These are phyloP conservation scores for Paramecium primaurelia DNA, from an alignment of 73 alveolate genomes.

Conservation along the genomic window DNA sequence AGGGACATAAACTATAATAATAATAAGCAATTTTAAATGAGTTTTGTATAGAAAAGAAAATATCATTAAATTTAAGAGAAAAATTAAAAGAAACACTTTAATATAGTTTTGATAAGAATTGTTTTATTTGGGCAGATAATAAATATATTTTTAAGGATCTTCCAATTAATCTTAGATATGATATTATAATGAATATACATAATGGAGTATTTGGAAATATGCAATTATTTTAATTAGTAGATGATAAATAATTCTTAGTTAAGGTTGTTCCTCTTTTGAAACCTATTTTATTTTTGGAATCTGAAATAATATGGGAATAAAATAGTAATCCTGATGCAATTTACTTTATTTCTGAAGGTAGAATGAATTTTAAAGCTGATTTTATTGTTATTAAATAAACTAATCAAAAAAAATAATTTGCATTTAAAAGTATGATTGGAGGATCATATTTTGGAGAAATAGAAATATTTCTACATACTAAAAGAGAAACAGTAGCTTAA, in stretches of 20 bases:
- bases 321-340: conserved; percentile 76
- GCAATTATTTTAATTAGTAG: conserved; percentile 66
- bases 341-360: conserved; percentile 75
- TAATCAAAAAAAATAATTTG: conserved; percentile 15
- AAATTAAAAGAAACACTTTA: conserved; percentile 66
- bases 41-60: conserved; percentile 72
- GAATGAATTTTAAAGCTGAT: conserved; percentile 65
- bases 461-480: conserved; percentile 61
- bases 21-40: conserved; percentile 70
- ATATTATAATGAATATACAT: conserved; percentile 75
- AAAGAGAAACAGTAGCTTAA: conserved; percentile 35
- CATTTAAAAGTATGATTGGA: conserved; percentile 64
- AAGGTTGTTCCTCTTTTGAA: conserved; percentile 70
- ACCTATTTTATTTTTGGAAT: conserved; percentile 66
- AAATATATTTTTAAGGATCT: conserved; percentile 68
- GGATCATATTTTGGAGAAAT: conserved; percentile 87
- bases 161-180: conserved; percentile 75
- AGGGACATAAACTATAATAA: conserved; percentile 53
- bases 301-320: conserved; percentile 65
- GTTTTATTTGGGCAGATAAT: conserved; percentile 64
- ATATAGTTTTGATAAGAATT: conserved; percentile 61
- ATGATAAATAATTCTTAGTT: conserved; percentile 70
- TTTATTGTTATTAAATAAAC: conserved; percentile 39
- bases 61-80: conserved; percentile 56
- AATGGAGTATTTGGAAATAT: conserved; percentile 76